These are phyloP conservation scores for Phytopythium boreale DNA, from an alignment of 352 stramenopile genomes.

Conservation along the genomic window DNA sequence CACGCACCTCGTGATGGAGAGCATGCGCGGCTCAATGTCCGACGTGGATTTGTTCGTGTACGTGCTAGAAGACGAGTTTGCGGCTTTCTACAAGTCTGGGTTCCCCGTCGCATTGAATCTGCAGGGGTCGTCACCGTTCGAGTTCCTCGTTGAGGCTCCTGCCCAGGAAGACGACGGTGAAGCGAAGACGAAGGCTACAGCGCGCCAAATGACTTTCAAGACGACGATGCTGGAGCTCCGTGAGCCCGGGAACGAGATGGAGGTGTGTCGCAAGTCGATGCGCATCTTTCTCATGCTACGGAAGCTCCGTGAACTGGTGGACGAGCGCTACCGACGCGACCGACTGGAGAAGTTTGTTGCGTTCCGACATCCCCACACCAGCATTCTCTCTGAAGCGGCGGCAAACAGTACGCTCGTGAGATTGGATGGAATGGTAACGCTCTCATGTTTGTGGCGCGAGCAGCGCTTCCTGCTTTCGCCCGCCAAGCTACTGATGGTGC, in stretches of 20 bases:
- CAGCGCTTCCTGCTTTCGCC: slow-evolving; percentile 69
- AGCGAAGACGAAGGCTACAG: slow-evolving; percentile 13
- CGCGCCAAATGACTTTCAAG: slow-evolving; percentile 8
- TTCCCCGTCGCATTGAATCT: slow-evolving; percentile 55
- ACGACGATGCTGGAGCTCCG: slow-evolving; percentile 40
- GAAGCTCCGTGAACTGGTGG: slow-evolving; percentile 49
- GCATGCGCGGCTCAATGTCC: slow-evolving; percentile 74
- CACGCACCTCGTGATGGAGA: slow-evolving; percentile 76
- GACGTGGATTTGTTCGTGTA: slow-evolving; percentile 82
- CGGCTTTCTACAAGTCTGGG: slow-evolving; percentile 34
- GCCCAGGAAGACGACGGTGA: not conserved
- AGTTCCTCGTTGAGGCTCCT: slow-evolving; percentile 55
- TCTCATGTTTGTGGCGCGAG: slow-evolving; percentile 74
- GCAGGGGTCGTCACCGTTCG: slow-evolving; percentile 63
- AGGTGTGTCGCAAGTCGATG: slow-evolving; percentile 70
- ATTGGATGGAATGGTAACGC: slow-evolving; percentile 66
- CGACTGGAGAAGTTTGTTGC: slow-evolving; percentile 46
- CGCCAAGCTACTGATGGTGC: slow-evolving; percentile 55
- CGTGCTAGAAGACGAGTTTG: slow-evolving; percentile 71
- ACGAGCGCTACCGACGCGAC: slow-evolving; percentile 41
- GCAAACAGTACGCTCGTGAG: slow-evolving; percentile 19
- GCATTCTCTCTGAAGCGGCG: slow-evolving; percentile 30
- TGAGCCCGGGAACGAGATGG: slow-evolving; percentile 61
- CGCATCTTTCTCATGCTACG: slow-evolving; percentile 60
- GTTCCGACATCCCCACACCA: slow-evolving; percentile 61